Base-by-base conservation (phyloP, 2,329 filamentous ascomycete species). In the Macrophomina tecta region DNA sequence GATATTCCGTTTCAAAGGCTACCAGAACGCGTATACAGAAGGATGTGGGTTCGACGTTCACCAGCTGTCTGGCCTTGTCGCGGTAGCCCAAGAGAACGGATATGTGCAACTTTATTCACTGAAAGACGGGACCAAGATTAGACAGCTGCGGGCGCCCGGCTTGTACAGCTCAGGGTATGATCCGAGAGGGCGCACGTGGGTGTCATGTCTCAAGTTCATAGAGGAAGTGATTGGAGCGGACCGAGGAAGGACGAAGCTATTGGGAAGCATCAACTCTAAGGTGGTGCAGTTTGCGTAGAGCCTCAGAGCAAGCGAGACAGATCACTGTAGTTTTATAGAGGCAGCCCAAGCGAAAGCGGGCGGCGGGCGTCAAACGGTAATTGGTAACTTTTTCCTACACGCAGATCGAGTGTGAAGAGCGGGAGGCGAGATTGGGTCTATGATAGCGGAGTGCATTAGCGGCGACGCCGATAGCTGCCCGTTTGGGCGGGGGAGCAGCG, bases 91-190 rank as follows among this genome's bases (percentile, higher is more conserved):
- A 51, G 73, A 76, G 38, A 14, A 67, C 6, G 69, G 67, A 1
- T 69, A 16, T 16, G 69, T 79, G 12, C 66, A 69, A 5, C 67
- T 80, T 0, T 75, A 73, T 51, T 78, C 75, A 53, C 52, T 80
- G 51, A 75, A 73, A 69, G 76, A 74, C 0, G 78, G 78, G 4
- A 70, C 69, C n/a, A 72, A 75, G 55, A 71, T 75, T n/a, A 48
- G 55, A n/a, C 18, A 42, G 40, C 38, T 62, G 8, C 42, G 55
- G 4, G 16, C 58, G 12, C 48, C 46, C 32, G 48, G 23, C 5
- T 32, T 51, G 56, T 49, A 45, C 9, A 18, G 32, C 38, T 38
- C 53, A 18, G 55, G 34, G 7, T 16, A 42, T n/a, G 62, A 46
- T 40, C 8, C n/a, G 42, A 46, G 18, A 48, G 48, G 9, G 67